Percentiles rank a stretch among this genome's conserved stretches.
Evolutionary conservation across 257 asterid genomes (phyloP).

Genomic region (Solanum ossicruentum): DNA sequence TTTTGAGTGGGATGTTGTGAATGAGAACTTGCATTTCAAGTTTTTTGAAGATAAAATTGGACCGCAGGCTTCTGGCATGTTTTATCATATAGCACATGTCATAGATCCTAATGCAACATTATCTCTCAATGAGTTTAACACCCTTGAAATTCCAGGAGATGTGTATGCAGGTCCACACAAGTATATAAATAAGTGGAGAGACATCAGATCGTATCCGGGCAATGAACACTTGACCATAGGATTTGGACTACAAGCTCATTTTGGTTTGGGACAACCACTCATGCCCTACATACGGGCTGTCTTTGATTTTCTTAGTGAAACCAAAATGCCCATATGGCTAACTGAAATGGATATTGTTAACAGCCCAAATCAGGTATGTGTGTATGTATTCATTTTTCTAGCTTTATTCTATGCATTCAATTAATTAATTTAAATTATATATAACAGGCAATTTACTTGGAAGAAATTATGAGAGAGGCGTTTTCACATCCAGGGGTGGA

Average conservation of each 20-base stretch:
- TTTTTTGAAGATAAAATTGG: conserved; percentile 40
- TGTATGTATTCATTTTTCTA: not conserved
- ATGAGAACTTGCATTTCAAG: conserved; percentile 11
- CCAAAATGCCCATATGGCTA: conserved; percentile 29
- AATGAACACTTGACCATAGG: conserved; percentile 37
- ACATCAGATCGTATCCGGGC: conserved; percentile 26
- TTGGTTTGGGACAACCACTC: not conserved
- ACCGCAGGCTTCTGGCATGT: conserved; percentile 1
- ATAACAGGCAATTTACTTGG: conserved; percentile 32
- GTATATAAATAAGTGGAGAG: conserved; percentile 27
- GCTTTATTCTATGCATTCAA: not conserved
- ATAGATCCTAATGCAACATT: conserved; percentile 26
- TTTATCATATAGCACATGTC: conserved; percentile 15
- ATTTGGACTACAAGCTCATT: conserved; percentile 56
- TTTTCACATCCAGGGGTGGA: conserved; percentile 37
- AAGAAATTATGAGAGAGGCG: conserved; percentile 38
- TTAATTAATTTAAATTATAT: not conserved
- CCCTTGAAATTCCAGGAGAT: conserved; percentile 37
- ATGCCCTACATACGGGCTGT: not conserved
- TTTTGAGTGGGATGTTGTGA: conserved; percentile 18
- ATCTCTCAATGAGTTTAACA: conserved; percentile 55
- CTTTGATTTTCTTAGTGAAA: conserved; percentile 1
- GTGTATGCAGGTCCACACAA: conserved; percentile 19
- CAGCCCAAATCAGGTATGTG: conserved; percentile 5
- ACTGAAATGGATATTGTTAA: conserved; percentile 18